Base-by-base conservation (phyloP, 768 basidiomycete species). In the Daedalea quercina region DNA sequence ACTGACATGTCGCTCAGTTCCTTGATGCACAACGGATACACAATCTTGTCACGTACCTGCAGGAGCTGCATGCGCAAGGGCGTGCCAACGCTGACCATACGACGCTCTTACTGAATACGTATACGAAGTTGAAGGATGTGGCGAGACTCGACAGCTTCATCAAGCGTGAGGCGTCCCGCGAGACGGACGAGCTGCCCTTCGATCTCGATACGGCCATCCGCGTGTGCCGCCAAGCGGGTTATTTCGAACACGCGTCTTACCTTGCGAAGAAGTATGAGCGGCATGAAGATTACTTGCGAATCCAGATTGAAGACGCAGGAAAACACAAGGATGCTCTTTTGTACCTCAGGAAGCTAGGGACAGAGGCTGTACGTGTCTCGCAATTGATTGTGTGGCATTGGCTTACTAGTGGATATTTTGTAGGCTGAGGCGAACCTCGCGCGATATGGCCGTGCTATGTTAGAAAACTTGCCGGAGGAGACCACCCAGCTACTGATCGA, bases 71-170 rank as follows among this genome's bases (percentile, higher is more conserved):
- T 64, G 77, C 89, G 1, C 76, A 85, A 0, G 87, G 90, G 0
- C 81, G 95, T 6, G 95, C 96, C 25, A 98, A 95, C 62, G 83
- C 92, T 0, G 94, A 98, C 61, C 95, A 97, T 63, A 99, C 96
- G 0, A 98, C 96, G 0, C 82, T 99, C 8, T 79, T 99, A 3
- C 81, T 99, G 23, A 98, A 98, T 65, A 94, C 94, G 6, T 98
- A 96, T 69, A 96, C 96, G 48, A 98, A 98, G 65, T 85, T 96
- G 20, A 91, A 93, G 55, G 96, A 99, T 61, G 84, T 93, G 15
- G 68, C 81, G 1, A 84, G 93, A 12, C 79, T 98, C 1, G 92
- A 97, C 60, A 82, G 76, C 54, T 99, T 99, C 68, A 90, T 99
- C 71, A 91, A 89, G 67, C 85, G 90, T 2, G 91, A 93, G 64